These are phyloP conservation scores for Xylaria sp. DNA, from an alignment of 2,329 filamentous ascomycete genomes.

Conservation along the genomic window DNA sequence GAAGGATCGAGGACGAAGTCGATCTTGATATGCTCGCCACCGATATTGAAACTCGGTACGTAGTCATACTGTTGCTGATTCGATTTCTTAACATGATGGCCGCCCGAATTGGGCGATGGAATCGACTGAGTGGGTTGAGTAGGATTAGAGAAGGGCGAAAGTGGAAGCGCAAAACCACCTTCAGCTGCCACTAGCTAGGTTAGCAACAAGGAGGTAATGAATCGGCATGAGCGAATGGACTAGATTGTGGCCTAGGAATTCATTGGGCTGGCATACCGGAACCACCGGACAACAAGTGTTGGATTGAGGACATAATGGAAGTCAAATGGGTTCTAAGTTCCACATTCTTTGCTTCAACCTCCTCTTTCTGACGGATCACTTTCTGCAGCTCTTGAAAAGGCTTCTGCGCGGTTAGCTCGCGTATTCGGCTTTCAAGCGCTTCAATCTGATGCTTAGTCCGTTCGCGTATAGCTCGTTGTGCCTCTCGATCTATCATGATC, in stretches of 20 bases:
- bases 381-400: slow-evolving; percentile 84
- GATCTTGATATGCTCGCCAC: slow-evolving; percentile 69
- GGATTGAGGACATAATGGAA: slow-evolving; percentile 67
- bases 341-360: slow-evolving; percentile 77
- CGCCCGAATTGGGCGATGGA: slow-evolving; percentile 36
- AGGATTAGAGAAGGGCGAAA: slow-evolving; percentile 28
- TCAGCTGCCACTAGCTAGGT: slow-evolving; percentile 35
- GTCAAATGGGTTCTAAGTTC: slow-evolving; percentile 74
- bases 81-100: slow-evolving; percentile 41
- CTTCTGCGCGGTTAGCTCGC: slow-evolving; percentile 77
- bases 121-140: slow-evolving; percentile 34
- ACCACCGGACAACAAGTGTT: slow-evolving; percentile 56
- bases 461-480: slow-evolving; percentile 83
- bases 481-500: slow-evolving; percentile 72
- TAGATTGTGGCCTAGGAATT: not conserved
- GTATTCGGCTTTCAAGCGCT: slow-evolving; percentile 71
- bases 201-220: slow-evolving; percentile 7
- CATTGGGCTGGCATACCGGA: slow-evolving; percentile 31
- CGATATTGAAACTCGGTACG: slow-evolving; percentile 63
- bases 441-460: slow-evolving; percentile 83
- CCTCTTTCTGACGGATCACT: slow-evolving; percentile 76
- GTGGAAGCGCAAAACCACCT: slow-evolving; percentile 41
- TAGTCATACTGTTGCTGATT: slow-evolving; percentile 57
- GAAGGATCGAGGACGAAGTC: slow-evolving; percentile 72
- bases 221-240: not conserved